Percentiles rank a stretch among this genome's conserved stretches.
Conservation (phyloP, 345 rosid species). For the Eucalyptus cloeziana region DNA sequence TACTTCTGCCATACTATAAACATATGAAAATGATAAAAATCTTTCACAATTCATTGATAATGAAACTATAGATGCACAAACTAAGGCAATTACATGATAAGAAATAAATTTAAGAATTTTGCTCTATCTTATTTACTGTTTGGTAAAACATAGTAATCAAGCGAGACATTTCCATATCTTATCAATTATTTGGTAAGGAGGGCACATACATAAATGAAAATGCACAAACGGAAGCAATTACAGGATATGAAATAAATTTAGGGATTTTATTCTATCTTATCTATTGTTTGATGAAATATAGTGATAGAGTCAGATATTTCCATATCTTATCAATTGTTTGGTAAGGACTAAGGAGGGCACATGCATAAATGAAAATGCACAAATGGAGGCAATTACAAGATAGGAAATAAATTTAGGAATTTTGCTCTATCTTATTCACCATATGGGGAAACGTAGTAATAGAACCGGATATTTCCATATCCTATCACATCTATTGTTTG, state of each 20-base stretch:
- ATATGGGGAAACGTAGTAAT: fast-evolving
- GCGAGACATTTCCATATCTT: fast-evolving
- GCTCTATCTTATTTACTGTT: too few species aligned
- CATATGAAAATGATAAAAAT: neutral
- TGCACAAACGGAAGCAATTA: neutral
- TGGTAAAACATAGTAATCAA: too few species aligned
- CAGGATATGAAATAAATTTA: neutral
- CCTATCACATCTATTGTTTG: too few species aligned
- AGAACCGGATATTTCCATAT: fast-evolving
- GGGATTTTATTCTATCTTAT: neutral
- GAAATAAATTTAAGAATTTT: neutral
- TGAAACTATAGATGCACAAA: neutral
- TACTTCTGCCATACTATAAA: fast-evolving
- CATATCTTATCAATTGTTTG: neutral
- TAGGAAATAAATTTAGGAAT: neutral
- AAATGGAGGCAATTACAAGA: neutral
- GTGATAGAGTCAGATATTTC: neutral
- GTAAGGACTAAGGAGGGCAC: neutral
- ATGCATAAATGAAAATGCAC: neutral
- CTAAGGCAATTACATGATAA: neutral
- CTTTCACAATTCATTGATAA: neutral
- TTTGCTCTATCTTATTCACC: neutral
- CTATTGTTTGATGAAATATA: fast-evolving
- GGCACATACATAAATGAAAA: neutral
- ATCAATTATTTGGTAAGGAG: neutral